phyloP scores from a whole-genome alignment of 805 yeast genomes.

The Metschnikowia aberdeeniae region DNA sequence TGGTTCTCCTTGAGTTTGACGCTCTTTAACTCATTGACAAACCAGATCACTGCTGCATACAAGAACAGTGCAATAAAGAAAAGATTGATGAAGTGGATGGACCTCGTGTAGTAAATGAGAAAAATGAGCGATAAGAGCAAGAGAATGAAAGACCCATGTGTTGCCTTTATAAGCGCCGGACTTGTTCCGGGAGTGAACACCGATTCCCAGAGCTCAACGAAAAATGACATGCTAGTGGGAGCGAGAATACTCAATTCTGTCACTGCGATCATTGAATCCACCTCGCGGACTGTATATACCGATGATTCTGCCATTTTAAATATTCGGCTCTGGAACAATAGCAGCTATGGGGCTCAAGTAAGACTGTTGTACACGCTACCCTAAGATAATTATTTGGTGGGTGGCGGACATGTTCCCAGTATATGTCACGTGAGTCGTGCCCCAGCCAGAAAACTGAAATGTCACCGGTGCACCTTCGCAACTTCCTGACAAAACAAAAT shows the following conservation, averaged over 20 bases:
- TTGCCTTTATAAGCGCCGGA: constrained; percentile 84
- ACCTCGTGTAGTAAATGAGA: constrained; percentile 57
- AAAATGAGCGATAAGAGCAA: constrained; percentile 53
- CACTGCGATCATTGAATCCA: constrained; percentile 1
- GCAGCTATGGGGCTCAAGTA: too few species aligned
- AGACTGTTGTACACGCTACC: too few species aligned
- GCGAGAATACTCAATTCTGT: background rate
- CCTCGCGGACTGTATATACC: constrained; percentile 1
- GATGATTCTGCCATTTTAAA: background rate
- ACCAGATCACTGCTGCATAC: constrained; percentile 88
- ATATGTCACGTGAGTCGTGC: constrained; percentile 15
- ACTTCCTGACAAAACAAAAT: constrained; percentile 9
- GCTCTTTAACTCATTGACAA: constrained; percentile 59
- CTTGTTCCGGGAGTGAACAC: constrained; percentile 90
- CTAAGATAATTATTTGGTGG: too few species aligned
- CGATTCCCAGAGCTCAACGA: constrained; percentile 80
- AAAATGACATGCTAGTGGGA: constrained; percentile 32
- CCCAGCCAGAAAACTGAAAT: constrained; percentile 3
- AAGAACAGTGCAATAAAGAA: constrained; percentile 56
- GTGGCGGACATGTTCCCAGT: background rate
- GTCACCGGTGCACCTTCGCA: constrained; percentile 2
- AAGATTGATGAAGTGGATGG: constrained; percentile 62
- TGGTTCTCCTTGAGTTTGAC: constrained; percentile 45
- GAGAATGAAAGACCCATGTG: constrained; percentile 75
- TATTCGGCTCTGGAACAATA: too few species aligned